A percentile compares a stretch with the other conserved stretches of the same genome.
These are phyloP conservation scores for Aspergillus bombycis DNA, from an alignment of 2,329 filamentous ascomycete genomes.

Conservation along the genomic window DNA sequence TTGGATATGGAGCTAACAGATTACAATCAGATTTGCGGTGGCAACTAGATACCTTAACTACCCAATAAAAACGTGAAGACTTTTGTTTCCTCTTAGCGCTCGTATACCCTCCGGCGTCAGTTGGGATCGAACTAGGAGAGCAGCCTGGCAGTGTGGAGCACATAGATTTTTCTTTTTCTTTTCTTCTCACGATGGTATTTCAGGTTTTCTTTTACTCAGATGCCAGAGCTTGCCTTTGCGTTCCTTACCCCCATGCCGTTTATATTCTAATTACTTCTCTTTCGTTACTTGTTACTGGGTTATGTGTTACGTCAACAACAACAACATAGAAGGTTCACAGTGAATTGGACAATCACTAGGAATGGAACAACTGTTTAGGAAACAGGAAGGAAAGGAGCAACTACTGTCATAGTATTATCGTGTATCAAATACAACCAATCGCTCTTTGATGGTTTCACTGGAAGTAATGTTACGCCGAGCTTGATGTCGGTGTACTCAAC, in stretches of 20 bases:
- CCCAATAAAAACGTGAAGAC: conserved; percentile 26
- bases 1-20: conserved; percentile 13
- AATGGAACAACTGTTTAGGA: conserved; percentile 3
- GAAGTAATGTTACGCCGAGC: neutral
- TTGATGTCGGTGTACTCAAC: neutral
- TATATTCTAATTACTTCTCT: conserved; percentile 27
- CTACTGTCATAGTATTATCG: conserved; percentile 11
- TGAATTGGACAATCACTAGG: conserved; percentile 23
- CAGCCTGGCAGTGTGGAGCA: conserved; percentile 39
- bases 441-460: neutral
- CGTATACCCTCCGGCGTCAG: conserved; percentile 46
- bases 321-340: conserved; percentile 29
- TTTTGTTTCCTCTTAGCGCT: conserved; percentile 39
- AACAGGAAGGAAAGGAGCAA: neutral
- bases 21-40: conserved; percentile 41
- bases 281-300: conserved; percentile 25
- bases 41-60: conserved; percentile 35
- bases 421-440: conserved; percentile 14
- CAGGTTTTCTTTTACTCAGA: conserved; percentile 21
- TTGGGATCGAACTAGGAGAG: conserved; percentile 40
- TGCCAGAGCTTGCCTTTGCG: conserved; percentile 28
- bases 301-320: conserved; percentile 30
- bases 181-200: conserved; percentile 23
- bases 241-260: conserved; percentile 26
- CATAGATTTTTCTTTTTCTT: conserved; percentile 30